Conservation (phyloP, 2,329 filamentous ascomycete genomes). For the Colletotrichum camelliae region DNA sequence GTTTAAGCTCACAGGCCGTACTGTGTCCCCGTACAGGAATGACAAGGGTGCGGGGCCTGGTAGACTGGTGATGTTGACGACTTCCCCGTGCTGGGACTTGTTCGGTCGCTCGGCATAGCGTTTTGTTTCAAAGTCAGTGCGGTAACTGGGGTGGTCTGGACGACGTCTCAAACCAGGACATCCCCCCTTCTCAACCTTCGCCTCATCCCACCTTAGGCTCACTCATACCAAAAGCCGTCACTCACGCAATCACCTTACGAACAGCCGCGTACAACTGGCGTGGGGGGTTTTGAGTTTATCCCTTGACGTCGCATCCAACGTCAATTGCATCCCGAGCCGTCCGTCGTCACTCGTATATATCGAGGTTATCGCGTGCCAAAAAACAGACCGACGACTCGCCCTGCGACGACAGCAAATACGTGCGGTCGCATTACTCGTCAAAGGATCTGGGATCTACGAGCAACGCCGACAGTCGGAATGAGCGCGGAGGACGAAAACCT, state of each 20-base stretch:
- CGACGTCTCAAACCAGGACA: constrained; percentile 11
- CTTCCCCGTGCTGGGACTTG: not conserved
- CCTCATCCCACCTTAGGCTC: not conserved
- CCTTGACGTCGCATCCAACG: constrained; percentile 4
- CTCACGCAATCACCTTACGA: not conserved
- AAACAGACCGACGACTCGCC: not conserved
- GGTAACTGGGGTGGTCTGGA: not conserved
- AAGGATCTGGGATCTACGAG: not conserved
- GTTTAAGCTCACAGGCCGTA: not conserved
- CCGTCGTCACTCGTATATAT: not conserved
- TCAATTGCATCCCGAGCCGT: not conserved
- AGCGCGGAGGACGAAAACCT: constrained; percentile 26
- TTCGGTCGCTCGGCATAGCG: not conserved
- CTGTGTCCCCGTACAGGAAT: not conserved
- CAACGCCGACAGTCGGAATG: not conserved
- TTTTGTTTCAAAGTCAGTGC: constrained; percentile 20
- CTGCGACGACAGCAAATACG: not conserved
- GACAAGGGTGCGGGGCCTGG: not conserved
- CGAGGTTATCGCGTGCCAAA: not conserved
- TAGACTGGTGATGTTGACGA: not conserved
- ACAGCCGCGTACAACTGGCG: not conserved
- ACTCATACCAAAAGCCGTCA: not conserved
- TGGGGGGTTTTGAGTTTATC: constrained; percentile 12
- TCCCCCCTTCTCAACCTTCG: not conserved
- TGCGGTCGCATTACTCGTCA: not conserved